Evolutionary conservation across 2,329 filamentous ascomycete species (phyloP).

Genomic region (Fonsecaea pedrosoi): DNA sequence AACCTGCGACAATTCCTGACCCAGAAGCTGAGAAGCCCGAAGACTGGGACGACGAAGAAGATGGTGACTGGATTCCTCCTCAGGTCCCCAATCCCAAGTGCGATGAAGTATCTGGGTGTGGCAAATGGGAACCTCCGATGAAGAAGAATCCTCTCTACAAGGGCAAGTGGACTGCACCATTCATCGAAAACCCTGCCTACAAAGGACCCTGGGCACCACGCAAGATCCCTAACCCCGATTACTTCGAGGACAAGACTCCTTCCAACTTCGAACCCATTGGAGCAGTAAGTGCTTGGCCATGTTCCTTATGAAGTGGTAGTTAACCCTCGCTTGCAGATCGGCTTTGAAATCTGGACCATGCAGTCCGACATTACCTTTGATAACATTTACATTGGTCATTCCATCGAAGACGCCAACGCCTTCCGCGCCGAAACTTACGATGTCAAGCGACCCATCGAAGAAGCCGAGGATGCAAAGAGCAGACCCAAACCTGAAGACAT

Average conservation of each 20-base stretch:
- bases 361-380: conserved; percentile 98
- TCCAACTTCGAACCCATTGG: conserved; percentile 98
- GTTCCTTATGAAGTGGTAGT: background rate
- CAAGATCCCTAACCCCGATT: conserved; percentile 97
- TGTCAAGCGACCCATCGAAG: conserved; percentile 83
- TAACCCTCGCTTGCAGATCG: conserved; percentile 66
- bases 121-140: conserved; percentile 88
- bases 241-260: conserved; percentile 95
- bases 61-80: conserved; percentile 94
- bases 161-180: conserved; percentile 95
- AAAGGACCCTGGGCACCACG: conserved; percentile 93
- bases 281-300: conserved; percentile 69
- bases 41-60: conserved; percentile 99
- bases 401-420: conserved; percentile 86
- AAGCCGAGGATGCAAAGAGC: conserved; percentile 74
- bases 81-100: conserved; percentile 96
- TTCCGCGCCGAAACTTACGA: conserved; percentile 88
- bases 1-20: conserved; percentile 82
- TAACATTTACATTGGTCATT: conserved; percentile 99
- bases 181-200: conserved; percentile 97
- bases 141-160: conserved; percentile 97
- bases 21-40: conserved; percentile 97
- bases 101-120: conserved; percentile 88
- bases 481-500: conserved; percentile 76
- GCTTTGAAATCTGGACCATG: conserved; percentile 99